Base-by-base conservation (phyloP, 805 yeast species). In the Debaryomyces tyrocola region DNA sequence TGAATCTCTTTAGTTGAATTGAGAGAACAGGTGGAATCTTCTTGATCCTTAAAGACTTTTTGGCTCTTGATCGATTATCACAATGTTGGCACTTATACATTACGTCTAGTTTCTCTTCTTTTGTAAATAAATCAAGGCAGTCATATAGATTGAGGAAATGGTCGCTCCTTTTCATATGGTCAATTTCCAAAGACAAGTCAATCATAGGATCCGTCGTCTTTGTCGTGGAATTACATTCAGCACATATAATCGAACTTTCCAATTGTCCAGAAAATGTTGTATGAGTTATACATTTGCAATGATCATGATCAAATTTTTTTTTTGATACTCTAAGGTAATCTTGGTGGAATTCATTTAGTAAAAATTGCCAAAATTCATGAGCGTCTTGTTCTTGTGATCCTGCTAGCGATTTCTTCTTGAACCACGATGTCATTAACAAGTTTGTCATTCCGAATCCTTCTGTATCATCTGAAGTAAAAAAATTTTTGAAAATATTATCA, bases 321-420 rank as follows among this genome's bases (percentile, higher is more conserved):
- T 24, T 38, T 35, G 27, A 15, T 0, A 67, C 56, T 47, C 64
- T 50, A 45, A 53, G 53, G 45, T 54, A 44, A 41, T 64, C 69
- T 40, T 43, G 48, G 64, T 94, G 99, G 46, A 94, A 66, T 65
- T 90, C 96, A 64, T 92, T 87, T 33, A 92, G 74, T 24, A 92
- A 60, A 62, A 92, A 91, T 62, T 94, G 97, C 85, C 96, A 85
- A 66, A 92, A 94, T 66, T 94, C 99, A 67, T 94, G 99, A 0
- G 99, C 98, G 63, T 94, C 99, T 66, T 94, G 99, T 66, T 94
- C 97, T 31, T 94, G 86, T 55, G 91, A 91, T 1, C 99, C 99
- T 0, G 97, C 96, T 48, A 94, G 77, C 29, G 90, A 79, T 53
- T 87, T 80, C 55, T 89, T 87, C 40, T 85, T 84, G 57, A 84